Percentiles rank a stretch among this genome's conserved stretches.
Evolutionary conservation across 1,284 basidiomycete species (phyloP).

Genomic region (Tranzscheliella williamsii): DNA sequence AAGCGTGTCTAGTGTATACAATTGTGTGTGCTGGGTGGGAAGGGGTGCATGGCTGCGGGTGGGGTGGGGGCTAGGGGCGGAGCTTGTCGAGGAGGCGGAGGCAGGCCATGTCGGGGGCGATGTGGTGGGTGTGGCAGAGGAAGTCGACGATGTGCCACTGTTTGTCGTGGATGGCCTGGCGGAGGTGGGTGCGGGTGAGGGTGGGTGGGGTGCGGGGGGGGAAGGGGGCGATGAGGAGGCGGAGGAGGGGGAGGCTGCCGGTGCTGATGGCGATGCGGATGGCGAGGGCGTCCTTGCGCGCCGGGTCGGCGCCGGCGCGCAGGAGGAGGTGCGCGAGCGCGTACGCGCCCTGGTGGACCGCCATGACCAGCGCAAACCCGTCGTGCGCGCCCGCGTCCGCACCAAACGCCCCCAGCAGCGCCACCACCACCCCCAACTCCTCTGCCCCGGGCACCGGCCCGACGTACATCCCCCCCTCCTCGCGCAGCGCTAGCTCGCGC

Average conservation of each 20-base stretch:
- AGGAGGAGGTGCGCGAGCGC: constrained; percentile 17
- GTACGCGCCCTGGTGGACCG: constrained; percentile 15
- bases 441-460: constrained; percentile 10
- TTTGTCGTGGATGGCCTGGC: constrained; percentile 11
- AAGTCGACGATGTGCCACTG: constrained; percentile 28
- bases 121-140: constrained; percentile 20
- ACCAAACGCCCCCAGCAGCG: constrained; percentile 6
- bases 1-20: no score
- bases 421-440: constrained; percentile 9
- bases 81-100: constrained; percentile 20
- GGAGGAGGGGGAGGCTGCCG: constrained; percentile 6
- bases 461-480: no score
- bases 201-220: neutral
- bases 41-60: no score
- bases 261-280: constrained; percentile 27
- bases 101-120: constrained; percentile 27
- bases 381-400: constrained; percentile 20
- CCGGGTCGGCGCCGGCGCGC: constrained; percentile 15
- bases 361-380: constrained; percentile 32
- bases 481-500: neutral
- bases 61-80: constrained; percentile 1
- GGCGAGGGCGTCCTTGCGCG: constrained; percentile 20
- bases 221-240: constrained; percentile 4
- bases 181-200: neutral
- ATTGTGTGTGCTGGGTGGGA: no score